Percentiles rank a stretch among this genome's conserved stretches.
phyloP scores from a whole-genome alignment of 306 rosid genomes.

The Notholithocarpus densiflorus region DNA sequence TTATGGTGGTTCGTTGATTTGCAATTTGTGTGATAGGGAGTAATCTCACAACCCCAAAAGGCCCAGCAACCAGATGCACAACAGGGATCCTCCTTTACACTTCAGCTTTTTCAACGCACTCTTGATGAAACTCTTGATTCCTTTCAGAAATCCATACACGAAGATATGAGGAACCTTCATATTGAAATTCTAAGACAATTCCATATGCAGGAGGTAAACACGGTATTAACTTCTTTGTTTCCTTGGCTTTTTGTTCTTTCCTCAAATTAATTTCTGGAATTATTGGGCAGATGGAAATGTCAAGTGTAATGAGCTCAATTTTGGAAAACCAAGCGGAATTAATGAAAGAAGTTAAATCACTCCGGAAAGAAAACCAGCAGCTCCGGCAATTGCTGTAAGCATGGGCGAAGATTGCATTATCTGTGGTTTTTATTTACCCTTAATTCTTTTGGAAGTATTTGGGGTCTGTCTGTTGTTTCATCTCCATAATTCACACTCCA shows the following conservation, averaged over 20 bases:
- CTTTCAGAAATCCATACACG: constrained; percentile 84
- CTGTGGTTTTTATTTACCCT: constrained; percentile 13
- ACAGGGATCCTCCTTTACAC: constrained; percentile 81
- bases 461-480: constrained; percentile 24
- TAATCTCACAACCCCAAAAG: constrained; percentile 49
- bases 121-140: constrained; percentile 83
- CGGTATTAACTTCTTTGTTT: constrained; percentile 1
- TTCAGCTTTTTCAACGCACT: constrained; percentile 90
- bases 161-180: constrained; percentile 94
- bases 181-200: constrained; percentile 88
- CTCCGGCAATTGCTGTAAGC: constrained; percentile 82
- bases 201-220: constrained; percentile 88
- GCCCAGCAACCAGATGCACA: constrained; percentile 63
- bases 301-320: constrained; percentile 53
- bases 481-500: constrained; percentile 19
- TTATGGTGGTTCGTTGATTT: constrained; percentile 17
- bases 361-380: constrained; percentile 83
- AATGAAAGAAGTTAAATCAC: constrained; percentile 80
- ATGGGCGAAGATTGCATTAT: constrained; percentile 15
- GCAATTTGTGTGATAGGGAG: constrained; percentile 53
- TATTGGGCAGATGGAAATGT: constrained; percentile 61
- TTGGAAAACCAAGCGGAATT: constrained; percentile 89
- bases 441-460: background rate
- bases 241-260: background rate
- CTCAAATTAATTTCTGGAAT: constrained; percentile 15